Base-by-base conservation (phyloP, 345 rosid species). In the Hibiscus mutabilis region DNA sequence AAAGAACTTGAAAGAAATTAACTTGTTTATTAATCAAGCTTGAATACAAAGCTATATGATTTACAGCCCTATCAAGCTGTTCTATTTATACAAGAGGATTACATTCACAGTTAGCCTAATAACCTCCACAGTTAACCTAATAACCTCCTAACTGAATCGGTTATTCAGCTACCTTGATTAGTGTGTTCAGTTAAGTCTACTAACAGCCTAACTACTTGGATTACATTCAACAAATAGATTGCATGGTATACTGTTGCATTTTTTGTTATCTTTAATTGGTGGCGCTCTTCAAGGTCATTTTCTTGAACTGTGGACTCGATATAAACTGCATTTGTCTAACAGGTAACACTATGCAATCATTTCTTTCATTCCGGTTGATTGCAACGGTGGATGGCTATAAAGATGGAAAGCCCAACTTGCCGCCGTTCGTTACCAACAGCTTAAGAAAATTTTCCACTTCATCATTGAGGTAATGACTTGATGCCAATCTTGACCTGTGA, bases 381-480 rank as follows among this genome's bases (percentile, higher is more conserved):
- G 78, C 97, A 87, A 82, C 87, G 97, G 80, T 95, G 99, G 97
- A 95, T 95, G 99, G 99, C 92, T 76, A 86, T 95, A 79, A 95
- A 95, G 84, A 95, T 95, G 99, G 99, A 95, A 81, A 92, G 99
- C 73, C 99, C 99, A 69, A 95, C 99, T 70, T 95, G 99, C 81
- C 92, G 99, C 74, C 92, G 99, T 55, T 74, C 91, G 2, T 80
- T 95, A 58, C 99, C 99, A 27, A 91, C 99, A 73, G 96, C 93
- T 65, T 89, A 83, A 71, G 77, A 57, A 57, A 72, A 24, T 13
- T 15, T 60, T 72, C 74, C 55, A 56, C 74, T 63, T 72, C 22
- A 81, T 84, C 60, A 66, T 71, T 51, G 40, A 27, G 86, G 84
- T 81, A 83, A 81, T 66, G 29, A 75, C 76, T 40, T 46, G 42